Percentiles rank a stretch among this genome's conserved stretches.
Evolutionary conservation across 2,329 filamentous ascomycete species (phyloP).

Genomic region (Sclerotiophoma versabilis): DNA sequence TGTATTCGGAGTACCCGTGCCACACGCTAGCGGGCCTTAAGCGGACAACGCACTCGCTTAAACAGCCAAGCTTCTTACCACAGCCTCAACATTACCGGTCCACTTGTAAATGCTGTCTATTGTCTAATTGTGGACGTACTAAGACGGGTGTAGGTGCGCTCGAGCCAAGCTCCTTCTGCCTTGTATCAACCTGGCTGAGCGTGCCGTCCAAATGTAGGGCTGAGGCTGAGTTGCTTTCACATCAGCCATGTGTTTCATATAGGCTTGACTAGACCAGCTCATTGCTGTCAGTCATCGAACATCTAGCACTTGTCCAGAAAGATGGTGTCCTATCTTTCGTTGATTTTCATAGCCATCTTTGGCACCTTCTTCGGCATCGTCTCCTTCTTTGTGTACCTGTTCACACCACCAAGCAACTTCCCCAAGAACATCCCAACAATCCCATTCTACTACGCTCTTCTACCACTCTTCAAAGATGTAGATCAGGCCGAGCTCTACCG

Average conservation of each 20-base stretch:
- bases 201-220: slow-evolving; percentile 18
- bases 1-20: slow-evolving; percentile 16
- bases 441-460: slow-evolving; percentile 54
- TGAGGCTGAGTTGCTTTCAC: slow-evolving; percentile 13
- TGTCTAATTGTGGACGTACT: slow-evolving; percentile 27
- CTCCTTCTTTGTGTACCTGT: slow-evolving; percentile 35
- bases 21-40: slow-evolving; percentile 15
- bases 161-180: slow-evolving; percentile 18
- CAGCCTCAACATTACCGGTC: slow-evolving; percentile 19
- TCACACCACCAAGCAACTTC: slow-evolving; percentile 37
- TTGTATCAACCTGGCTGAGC: slow-evolving; percentile 19
- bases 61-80: slow-evolving; percentile 15
- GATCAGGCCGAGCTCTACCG: slow-evolving; percentile 54
- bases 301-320: slow-evolving; percentile 7
- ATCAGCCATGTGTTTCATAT: slow-evolving; percentile 23
- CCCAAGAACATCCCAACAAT: slow-evolving; percentile 52
- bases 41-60: slow-evolving; percentile 18
- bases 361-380: slow-evolving; percentile 23
- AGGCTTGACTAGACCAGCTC: slow-evolving; percentile 15
- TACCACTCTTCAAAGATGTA: slow-evolving; percentile 53
- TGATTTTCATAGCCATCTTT: slow-evolving; percentile 32
- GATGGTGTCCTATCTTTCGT: slow-evolving; percentile 35
- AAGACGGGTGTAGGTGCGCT: slow-evolving; percentile 12
- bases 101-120: slow-evolving; percentile 23
- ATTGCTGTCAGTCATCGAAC: neutral